These are phyloP conservation scores for Salix dunnii DNA, from an alignment of 345 rosid species.

Conservation along the genomic window DNA sequence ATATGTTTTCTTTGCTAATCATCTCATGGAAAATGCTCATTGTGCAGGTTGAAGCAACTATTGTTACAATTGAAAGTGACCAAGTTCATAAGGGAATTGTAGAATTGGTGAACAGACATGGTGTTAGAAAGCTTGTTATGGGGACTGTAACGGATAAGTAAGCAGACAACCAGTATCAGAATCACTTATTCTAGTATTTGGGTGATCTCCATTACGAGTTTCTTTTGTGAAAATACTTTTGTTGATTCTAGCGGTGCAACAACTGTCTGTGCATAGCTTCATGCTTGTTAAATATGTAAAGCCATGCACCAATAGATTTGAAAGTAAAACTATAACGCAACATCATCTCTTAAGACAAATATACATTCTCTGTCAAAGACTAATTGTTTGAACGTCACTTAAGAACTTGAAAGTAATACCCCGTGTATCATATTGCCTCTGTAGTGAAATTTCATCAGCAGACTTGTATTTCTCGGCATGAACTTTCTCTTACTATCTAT, in stretches of 20 bases:
- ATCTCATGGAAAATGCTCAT: slow-evolving; percentile 9
- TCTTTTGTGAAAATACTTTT: slow-evolving; percentile 3
- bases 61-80: slow-evolving; percentile 42
- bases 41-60: slow-evolving; percentile 49
- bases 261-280: too few species aligned
- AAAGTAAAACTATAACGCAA: not conserved
- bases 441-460: not conserved
- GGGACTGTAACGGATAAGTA: slow-evolving; percentile 53
- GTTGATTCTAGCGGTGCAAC: not conserved
- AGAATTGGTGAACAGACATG: slow-evolving; percentile 41
- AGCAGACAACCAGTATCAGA: slow-evolving; percentile 16
- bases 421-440: not conserved
- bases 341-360: not conserved
- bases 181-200: not conserved
- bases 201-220: not conserved
- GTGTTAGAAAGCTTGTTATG: slow-evolving; percentile 60
- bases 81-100: slow-evolving; percentile 54
- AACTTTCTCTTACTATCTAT: not conserved
- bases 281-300: not conserved
- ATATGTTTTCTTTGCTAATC: slow-evolving; percentile 4
- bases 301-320: not conserved
- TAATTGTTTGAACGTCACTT: not conserved
- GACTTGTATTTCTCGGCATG: not conserved
- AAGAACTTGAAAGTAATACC: not conserved
- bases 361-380: not conserved